Base-by-base conservation (phyloP, 176 grass and related monocot genomes). In the Thinopyrum elongatum region DNA sequence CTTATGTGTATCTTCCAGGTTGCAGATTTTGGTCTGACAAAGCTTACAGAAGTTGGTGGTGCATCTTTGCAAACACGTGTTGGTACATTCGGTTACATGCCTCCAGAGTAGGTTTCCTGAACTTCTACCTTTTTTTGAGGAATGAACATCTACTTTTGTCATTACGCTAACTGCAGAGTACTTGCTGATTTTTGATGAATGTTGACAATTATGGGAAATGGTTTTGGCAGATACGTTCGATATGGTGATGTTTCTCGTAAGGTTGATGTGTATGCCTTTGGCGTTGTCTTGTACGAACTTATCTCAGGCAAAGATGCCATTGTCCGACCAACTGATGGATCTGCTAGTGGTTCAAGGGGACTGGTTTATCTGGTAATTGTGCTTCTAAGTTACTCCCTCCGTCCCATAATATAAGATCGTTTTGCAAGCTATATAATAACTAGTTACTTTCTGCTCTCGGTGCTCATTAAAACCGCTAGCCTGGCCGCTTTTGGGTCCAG, bases 11-110 rank as follows among this genome's bases (percentile, higher is more conserved):
- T 29, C 7, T 75, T 87, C 15, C 81, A 95, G 96, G 96, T 98
- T 92, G 96, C 96, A 84, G 96, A 98, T 84, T 94, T 98, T 88
- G 96, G 96, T 79, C 85, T 94, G 65, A 61, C 96, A 39, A 98
- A 98, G 85, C 93, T 98, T 64, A 94, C 96, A 76, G 78, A 98
- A 91, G 90, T 92, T 6, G 96, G 93, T 49, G 88, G 79, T 77
- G 78, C 90, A 38, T 91, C 93, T 66, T 29, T 86, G n/a, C 88
- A 85, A 41, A 95, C 90, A 23, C 84, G 91, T 81, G 86, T 95
- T 84, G 97, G 97, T 21, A 98, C 97, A 89, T 96, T 98, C 71
- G 97, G 97, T 87, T 98, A 98, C 72, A 98, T 98, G 90, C 90
- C 97, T 90, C 93, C 92, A 57, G 97, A 98, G 97, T 98, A 94